A percentile compares a stretch with the other conserved stretches of the same genome.
Evolutionary conservation across 805 yeast genomes (phyloP).

Genomic region (Ogataea chonburiensis): DNA sequence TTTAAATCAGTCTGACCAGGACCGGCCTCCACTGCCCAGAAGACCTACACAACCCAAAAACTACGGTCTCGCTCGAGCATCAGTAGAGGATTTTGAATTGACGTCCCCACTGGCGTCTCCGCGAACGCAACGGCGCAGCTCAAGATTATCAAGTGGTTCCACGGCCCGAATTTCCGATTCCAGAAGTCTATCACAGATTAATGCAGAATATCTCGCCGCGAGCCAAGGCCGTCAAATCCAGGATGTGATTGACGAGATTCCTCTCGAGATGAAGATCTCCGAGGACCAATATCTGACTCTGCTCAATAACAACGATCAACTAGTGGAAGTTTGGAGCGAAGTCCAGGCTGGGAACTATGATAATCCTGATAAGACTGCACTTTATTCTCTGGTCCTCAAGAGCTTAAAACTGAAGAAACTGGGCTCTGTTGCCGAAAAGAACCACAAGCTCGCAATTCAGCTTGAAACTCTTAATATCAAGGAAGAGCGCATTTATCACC

Average conservation of each 20-base stretch:
- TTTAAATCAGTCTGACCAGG: neutral
- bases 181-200: slow-evolving; percentile 7
- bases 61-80: slow-evolving; percentile 14
- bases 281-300: slow-evolving; percentile 20
- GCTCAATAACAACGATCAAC: slow-evolving; percentile 21
- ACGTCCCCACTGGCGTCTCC: slow-evolving; percentile 12
- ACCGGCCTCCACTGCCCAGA: slow-evolving; percentile 15
- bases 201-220: slow-evolving; percentile 12
- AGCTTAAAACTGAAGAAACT: slow-evolving; percentile 15
- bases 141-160: too few relatives aligned
- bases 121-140: neutral
- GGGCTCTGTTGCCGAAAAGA: slow-evolving; percentile 3
- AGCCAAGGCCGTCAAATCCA: slow-evolving; percentile 19
- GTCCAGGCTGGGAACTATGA: slow-evolving; percentile 20
- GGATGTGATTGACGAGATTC: slow-evolving; percentile 8
- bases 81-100: slow-evolving; percentile 18
- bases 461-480: slow-evolving; percentile 3
- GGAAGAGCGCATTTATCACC: neutral
- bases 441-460: slow-evolving; percentile 3
- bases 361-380: slow-evolving; percentile 17
- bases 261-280: slow-evolving; percentile 15
- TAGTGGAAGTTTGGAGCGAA: slow-evolving; percentile 27
- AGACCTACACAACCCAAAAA: slow-evolving; percentile 10
- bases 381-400: slow-evolving; percentile 22
- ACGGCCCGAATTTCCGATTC: too few relatives aligned